Evolutionary conservation across 345 rosid species (phyloP).

Genomic region (Sonneratia alba): DNA sequence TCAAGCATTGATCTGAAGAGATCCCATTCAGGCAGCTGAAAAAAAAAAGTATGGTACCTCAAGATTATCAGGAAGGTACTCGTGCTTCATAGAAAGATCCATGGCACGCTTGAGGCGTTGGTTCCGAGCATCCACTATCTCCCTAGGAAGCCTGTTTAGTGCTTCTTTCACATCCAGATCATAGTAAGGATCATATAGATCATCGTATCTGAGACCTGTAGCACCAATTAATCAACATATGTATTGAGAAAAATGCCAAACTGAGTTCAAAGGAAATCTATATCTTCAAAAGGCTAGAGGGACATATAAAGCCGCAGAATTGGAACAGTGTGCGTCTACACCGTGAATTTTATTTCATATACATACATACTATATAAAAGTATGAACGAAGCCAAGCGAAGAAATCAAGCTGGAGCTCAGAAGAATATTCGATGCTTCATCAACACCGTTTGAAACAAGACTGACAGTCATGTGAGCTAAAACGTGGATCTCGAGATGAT

Average conservation of each 20-base stretch:
- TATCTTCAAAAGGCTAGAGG: background rate
- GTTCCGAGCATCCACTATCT: constrained; percentile 82
- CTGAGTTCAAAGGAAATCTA: background rate
- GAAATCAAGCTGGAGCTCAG: background rate
- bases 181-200: constrained; percentile 74
- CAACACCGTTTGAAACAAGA: background rate
- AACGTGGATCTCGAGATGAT: background rate
- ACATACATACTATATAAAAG: background rate
- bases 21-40: background rate
- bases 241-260: background rate
- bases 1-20: too few relatives aligned
- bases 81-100: constrained; percentile 98
- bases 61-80: constrained; percentile 68
- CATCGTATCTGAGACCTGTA: constrained; percentile 83
- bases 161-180: constrained; percentile 86
- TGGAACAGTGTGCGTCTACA: background rate
- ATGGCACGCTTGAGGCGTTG: constrained; percentile 98
- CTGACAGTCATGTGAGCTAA: background rate
- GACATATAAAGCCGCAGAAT: background rate
- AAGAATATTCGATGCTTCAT: background rate
- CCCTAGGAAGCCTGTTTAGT: constrained; percentile 72
- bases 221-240: background rate
- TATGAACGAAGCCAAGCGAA: background rate
- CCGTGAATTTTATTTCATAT: background rate
- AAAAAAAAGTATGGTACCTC: constrained; percentile 33